phyloP scores from a whole-genome alignment of 2,329 filamentous ascomycete species.

The Aspergillus calidoustus region DNA sequence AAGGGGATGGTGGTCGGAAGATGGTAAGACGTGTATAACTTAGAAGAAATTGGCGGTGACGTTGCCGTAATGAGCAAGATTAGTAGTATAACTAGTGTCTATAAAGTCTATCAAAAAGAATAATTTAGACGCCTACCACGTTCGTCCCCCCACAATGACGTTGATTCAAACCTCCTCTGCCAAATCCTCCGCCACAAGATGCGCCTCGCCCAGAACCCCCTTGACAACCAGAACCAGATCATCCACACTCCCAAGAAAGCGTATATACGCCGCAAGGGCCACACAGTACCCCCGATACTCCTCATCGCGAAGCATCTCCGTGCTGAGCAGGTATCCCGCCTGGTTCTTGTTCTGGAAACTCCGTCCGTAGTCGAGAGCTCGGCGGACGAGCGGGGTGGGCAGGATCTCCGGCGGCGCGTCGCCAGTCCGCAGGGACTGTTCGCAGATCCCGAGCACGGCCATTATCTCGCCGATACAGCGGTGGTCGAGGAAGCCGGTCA shows the following conservation, averaged over 20 bases:
- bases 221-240: constrained; percentile 53
- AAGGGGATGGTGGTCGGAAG: too few relatives aligned
- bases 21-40: too few relatives aligned
- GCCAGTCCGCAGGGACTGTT: constrained; percentile 54
- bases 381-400: constrained; percentile 52
- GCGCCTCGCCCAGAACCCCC: constrained; percentile 49
- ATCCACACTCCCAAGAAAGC: constrained; percentile 50
- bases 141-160: too few relatives aligned
- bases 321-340: constrained; percentile 33
- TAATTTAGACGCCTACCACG: too few relatives aligned
- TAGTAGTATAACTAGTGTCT: too few relatives aligned
- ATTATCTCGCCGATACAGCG: constrained; percentile 55
- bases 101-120: too few relatives aligned
- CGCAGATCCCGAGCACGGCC: constrained; percentile 54
- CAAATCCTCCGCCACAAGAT: constrained; percentile 31
- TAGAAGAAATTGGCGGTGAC: too few relatives aligned
- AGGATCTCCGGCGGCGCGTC: constrained; percentile 54
- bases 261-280: constrained; percentile 50
- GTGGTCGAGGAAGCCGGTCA: constrained; percentile 50
- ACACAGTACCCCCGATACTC: constrained; percentile 54
- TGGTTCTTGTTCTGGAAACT: constrained; percentile 10
- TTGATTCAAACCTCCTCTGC: constrained; percentile 4
- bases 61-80: too few relatives aligned
- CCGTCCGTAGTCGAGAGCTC: constrained; percentile 36
- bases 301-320: constrained; percentile 44